Evolutionary conservation across 2,329 filamentous ascomycete species (phyloP).

Genomic region (Cryphonectria parasitica): DNA sequence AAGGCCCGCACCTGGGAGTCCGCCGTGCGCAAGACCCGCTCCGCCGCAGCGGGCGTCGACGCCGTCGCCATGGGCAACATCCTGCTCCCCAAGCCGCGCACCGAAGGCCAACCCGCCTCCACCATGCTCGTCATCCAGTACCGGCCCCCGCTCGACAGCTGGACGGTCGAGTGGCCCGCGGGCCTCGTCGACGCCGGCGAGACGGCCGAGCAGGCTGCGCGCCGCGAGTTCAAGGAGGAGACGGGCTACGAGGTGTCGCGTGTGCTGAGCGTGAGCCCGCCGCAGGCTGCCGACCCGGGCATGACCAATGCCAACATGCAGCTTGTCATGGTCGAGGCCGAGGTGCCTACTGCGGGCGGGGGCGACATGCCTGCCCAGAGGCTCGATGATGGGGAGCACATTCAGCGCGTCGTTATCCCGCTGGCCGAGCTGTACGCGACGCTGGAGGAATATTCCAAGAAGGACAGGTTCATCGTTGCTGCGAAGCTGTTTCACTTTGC

Average conservation of each 20-base stretch:
- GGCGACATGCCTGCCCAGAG: slow-evolving; percentile 57
- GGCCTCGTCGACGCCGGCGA: slow-evolving; percentile 57
- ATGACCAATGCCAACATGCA: slow-evolving; percentile 65
- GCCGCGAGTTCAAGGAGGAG: slow-evolving; percentile 59
- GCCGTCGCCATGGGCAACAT: slow-evolving; percentile 67
- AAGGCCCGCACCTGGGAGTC: slow-evolving; percentile 62
- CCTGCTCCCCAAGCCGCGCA: slow-evolving; percentile 49
- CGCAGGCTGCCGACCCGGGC: slow-evolving; percentile 60
- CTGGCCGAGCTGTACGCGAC: slow-evolving; percentile 59
- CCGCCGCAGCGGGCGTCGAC: slow-evolving; percentile 56
- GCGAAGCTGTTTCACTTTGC: slow-evolving; percentile 66
- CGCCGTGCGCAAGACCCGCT: slow-evolving; percentile 59
- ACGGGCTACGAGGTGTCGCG: slow-evolving; percentile 57
- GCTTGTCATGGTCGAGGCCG: slow-evolving; percentile 62
- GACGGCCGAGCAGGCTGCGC: slow-evolving; percentile 54
- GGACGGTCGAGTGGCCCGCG: slow-evolving; percentile 59
- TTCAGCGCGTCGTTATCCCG: slow-evolving; percentile 62
- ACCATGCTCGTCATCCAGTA: slow-evolving; percentile 57
- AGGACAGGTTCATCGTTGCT: slow-evolving; percentile 57
- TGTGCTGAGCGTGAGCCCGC: slow-evolving; percentile 52
- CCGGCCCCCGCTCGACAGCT: slow-evolving; percentile 54
- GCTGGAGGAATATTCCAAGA: slow-evolving; percentile 49
- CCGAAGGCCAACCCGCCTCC: slow-evolving; percentile 32
- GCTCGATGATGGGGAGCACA: slow-evolving; percentile 64
- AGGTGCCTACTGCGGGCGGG: slow-evolving; percentile 51